These are phyloP conservation scores for Bolboschoenoplectus hybrid DNA, from an alignment of 202 grass and related monocot species.

Conservation along the genomic window DNA sequence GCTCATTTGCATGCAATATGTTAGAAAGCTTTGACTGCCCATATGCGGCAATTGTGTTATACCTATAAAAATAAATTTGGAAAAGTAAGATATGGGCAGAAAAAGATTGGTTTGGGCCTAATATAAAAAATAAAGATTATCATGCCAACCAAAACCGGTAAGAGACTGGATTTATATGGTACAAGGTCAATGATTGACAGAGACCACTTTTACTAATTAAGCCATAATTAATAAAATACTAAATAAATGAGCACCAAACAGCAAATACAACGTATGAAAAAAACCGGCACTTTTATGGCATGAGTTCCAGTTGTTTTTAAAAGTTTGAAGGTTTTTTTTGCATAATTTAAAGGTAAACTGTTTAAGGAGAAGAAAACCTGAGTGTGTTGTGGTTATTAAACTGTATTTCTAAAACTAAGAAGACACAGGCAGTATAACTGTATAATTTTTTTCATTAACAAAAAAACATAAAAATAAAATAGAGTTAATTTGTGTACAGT, in stretches of 20 bases:
- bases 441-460: neutral
- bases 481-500: constrained; percentile 49
- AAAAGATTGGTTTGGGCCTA: constrained; percentile 23
- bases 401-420: constrained; percentile 36
- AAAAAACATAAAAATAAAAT: constrained; percentile 6
- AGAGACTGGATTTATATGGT: neutral
- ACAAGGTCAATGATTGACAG: neutral
- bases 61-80: constrained; percentile 54
- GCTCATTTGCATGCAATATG: constrained; percentile 92
- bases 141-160: neutral
- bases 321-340: neutral
- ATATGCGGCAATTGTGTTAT: constrained; percentile 69
- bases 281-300: neutral
- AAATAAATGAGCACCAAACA: neutral
- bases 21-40: constrained; percentile 92
- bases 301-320: neutral
- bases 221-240: neutral
- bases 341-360: neutral
- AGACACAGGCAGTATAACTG: constrained; percentile 8
- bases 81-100: constrained; percentile 37
- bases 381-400: constrained; percentile 50
- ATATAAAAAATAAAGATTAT: constrained; percentile 25
- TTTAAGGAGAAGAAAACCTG: neutral
- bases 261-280: neutral
- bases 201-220: neutral